phyloP scores from a whole-genome alignment of 306 rosid species.

The Senna siamea region DNA sequence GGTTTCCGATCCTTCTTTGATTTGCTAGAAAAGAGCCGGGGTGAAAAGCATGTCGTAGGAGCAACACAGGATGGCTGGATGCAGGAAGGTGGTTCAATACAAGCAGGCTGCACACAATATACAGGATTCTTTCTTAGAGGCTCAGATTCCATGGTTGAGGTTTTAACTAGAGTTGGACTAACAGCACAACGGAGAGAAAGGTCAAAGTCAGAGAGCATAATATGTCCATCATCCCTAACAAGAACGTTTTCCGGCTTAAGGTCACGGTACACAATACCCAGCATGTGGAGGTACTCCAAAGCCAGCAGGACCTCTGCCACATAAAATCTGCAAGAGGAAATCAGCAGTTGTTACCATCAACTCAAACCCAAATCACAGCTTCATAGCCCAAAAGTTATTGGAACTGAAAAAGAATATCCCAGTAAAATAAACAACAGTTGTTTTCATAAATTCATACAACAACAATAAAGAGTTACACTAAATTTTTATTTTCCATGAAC shows the following conservation, averaged over 20 bases:
- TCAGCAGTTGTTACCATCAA: conserved; percentile 30
- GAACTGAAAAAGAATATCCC: conserved; percentile 11
- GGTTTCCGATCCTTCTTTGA: conserved; percentile 89
- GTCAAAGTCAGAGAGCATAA: conserved; percentile 96
- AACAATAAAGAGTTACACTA: conserved; percentile 7
- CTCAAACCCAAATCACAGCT: conserved; percentile 2
- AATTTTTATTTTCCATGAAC: conserved; percentile 15
- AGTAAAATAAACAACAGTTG: conserved; percentile 3
- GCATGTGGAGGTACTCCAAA: conserved; percentile 97
- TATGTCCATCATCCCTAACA: conserved; percentile 96
- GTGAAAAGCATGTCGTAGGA: conserved; percentile 94
- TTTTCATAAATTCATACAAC: conserved; percentile 6
- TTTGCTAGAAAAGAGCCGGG: conserved; percentile 89
- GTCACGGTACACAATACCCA: conserved; percentile 99
- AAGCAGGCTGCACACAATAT: conserved; percentile 93
- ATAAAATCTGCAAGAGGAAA: conserved; percentile 79
- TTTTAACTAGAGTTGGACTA: conserved; percentile 88
- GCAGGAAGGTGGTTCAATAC: conserved; percentile 93
- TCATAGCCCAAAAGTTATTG: background rate
- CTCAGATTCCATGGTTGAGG: conserved; percentile 65
- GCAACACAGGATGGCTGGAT: conserved; percentile 98
- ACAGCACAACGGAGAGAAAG: conserved; percentile 93
- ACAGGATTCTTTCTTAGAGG: conserved; percentile 71
- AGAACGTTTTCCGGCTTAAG: conserved; percentile 97
- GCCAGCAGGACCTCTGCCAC: conserved; percentile 94